Base-by-base conservation (phyloP, 23 red algal species). In the Cyanidium caldarium region DNA sequence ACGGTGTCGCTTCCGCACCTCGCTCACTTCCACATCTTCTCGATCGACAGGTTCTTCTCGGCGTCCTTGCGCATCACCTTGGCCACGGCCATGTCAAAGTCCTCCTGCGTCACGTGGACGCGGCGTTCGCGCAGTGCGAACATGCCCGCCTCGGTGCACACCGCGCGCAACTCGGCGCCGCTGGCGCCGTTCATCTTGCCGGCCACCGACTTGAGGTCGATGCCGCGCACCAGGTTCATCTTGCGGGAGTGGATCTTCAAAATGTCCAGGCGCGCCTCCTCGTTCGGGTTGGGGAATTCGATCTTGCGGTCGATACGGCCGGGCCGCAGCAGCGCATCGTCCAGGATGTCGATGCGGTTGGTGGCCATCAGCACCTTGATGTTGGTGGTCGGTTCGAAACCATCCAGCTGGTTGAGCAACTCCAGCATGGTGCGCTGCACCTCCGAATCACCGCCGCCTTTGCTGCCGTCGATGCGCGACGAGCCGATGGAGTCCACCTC, bases 81-180 rank as follows among this genome's bases (percentile, higher is more conserved):
- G 17, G 78, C 67, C 5, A 95, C 89, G 21, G 89, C 89, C 61
- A 95, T 72, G 34, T 95, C 89, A 58, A 95, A 95, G 46, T 95
- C 89, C 23, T 95, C 89, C 77, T 95, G 89, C 34, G 79, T 85
- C 44, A 95, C 89, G 42, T 87, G 84, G 13, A 86, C 67, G 31
- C 89, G 65, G 37, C 89, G 80, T 61, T 95, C 89, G 2, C 89
- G 68, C 35, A 95, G 78, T 43, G 89, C 89, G 58, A 81, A 95
- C 89, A 95, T 95, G 33, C 89, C 89, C 45, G 89, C 82, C 70
- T 95, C 89, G 29, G 89, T 95, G 41, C 89, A 95, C 2, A 95
- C 83, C 0, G 89, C 82, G 34, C 87, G 87, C 23, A 81, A 76
- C 39, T 95, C 89, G 7, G 89, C 89, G 7, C 89, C 89, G 33